Base-by-base conservation (phyloP, 1,284 basidiomycete genomes). In the Pyrrhoderma noxium region DNA sequence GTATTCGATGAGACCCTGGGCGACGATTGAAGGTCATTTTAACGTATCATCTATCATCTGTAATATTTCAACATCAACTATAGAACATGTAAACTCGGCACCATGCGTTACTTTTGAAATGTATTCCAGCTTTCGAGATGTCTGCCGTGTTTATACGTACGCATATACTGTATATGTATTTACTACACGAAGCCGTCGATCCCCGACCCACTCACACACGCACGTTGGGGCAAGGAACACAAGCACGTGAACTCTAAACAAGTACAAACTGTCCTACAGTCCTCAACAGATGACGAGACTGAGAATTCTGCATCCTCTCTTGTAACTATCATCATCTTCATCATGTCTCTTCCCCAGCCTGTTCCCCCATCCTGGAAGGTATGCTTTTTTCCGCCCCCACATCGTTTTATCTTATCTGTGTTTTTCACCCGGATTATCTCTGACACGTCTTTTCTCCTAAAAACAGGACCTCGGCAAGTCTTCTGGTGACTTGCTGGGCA, bases 311-410 rank as follows among this genome's bases (percentile, higher is more conserved):
- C 40, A 14, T 34, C 49, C 35, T 53, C 52, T 16, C 27, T 11
- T 5, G 27, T 5, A 31, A 19, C 47, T 22, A 16, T 41, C 54
- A n/a, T 22, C 45, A 48, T 40, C 16, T 39, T 22, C 8, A 64
- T 55, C 59, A 90, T 90, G 87, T 85, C 86, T 68, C 76, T 87
- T 59, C 87, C 89, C 65, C 89, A 91, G 65, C 89, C 89, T 58
- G 89, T 93, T 63, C 91, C 90, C 70, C 91, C 90, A 55, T 91
- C 88, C 65, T 93, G 90, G 89, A 92, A 92, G 83, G 90, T 86
- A 62, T 40, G 69, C 35, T 14, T 14, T 37, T n/a, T n/a, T n/a
- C n/a, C n/a, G n/a, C n/a, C n/a, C n/a, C n/a, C n/a, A n/a, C n/a
- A n/a, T n/a, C n/a, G n/a, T n/a, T n/a, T n/a, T n/a, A n/a, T n/a